A percentile compares a stretch with the other conserved stretches of the same genome.
Conservation (phyloP, 257 asterid species). For the Penstemon davidsonii region DNA sequence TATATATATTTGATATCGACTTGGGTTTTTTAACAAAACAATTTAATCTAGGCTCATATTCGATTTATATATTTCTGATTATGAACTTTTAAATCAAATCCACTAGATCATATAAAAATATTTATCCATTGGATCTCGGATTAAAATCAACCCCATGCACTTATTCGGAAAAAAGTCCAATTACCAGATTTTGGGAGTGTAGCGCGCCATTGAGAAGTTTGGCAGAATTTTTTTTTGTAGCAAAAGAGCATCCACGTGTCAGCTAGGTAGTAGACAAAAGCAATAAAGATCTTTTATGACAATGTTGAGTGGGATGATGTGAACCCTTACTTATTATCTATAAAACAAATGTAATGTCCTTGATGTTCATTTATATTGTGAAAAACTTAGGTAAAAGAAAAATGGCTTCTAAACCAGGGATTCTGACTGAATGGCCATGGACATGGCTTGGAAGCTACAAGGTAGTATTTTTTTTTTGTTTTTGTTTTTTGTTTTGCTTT, state of each 20-base stretch:
- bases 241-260: constrained; percentile 19
- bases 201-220: not conserved
- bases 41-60: no score
- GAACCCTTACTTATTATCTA: not conserved
- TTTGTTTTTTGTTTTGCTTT: not conserved
- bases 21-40: no score
- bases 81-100: no score
- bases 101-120: no score
- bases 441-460: constrained; percentile 62
- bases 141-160: no score
- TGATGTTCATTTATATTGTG: not conserved
- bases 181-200: no score
- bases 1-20: no score
- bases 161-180: no score
- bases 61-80: no score
- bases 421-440: constrained; percentile 91
- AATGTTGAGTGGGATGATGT: constrained; percentile 5
- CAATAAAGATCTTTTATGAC: constrained; percentile 17
- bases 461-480: constrained; percentile 22
- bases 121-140: no score
- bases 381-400: not conserved
- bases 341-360: not conserved
- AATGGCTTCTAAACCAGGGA: constrained; percentile 82
- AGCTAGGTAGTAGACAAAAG: constrained; percentile 22
- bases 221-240: not conserved